A percentile compares a stretch with the other conserved stretches of the same genome.
phyloP scores from a whole-genome alignment of 2,329 filamentous ascomycete species.

The Aspergillus sp. region DNA sequence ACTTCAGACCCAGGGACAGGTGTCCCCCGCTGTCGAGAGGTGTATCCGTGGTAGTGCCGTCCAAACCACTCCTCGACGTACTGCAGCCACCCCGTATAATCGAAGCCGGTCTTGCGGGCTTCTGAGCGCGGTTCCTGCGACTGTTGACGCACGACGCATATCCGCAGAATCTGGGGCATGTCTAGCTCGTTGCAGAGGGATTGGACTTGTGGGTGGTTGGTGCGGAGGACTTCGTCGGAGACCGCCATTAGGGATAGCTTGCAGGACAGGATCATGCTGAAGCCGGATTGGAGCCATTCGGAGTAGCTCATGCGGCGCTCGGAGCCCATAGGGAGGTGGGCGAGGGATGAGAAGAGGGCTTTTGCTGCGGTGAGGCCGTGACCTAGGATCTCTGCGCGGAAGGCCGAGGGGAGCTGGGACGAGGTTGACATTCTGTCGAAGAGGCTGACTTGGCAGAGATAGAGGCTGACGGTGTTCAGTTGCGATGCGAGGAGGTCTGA shows the following conservation, averaged over 20 bases:
- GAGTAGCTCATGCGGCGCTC: constrained; percentile 41
- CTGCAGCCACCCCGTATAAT: background rate
- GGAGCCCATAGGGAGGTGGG: constrained; percentile 34
- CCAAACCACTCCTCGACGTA: background rate
- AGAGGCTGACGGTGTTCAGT: constrained; percentile 40
- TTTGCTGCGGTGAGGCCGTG: constrained; percentile 12
- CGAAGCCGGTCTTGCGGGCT: background rate
- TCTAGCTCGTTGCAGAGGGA: background rate
- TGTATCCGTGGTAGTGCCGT: background rate
- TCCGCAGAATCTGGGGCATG: background rate
- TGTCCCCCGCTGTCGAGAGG: background rate
- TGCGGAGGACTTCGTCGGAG: background rate
- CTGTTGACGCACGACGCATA: background rate
- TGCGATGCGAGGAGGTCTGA: constrained; percentile 37
- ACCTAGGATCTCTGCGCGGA: constrained; percentile 15
- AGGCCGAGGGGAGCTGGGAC: background rate
- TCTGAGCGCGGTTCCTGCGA: background rate
- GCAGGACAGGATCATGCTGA: constrained; percentile 19
- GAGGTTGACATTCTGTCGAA: constrained; percentile 16
- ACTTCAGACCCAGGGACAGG: background rate
- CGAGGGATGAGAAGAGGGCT: constrained; percentile 20
- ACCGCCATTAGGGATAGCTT: constrained; percentile 9
- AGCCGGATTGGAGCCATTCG: constrained; percentile 43
- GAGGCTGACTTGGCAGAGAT: constrained; percentile 42
- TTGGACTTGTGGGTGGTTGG: background rate